These are phyloP conservation scores for Chlamydomonas asymmetrica DNA, from an alignment of 139 green algal genomes.

Conservation along the genomic window DNA sequence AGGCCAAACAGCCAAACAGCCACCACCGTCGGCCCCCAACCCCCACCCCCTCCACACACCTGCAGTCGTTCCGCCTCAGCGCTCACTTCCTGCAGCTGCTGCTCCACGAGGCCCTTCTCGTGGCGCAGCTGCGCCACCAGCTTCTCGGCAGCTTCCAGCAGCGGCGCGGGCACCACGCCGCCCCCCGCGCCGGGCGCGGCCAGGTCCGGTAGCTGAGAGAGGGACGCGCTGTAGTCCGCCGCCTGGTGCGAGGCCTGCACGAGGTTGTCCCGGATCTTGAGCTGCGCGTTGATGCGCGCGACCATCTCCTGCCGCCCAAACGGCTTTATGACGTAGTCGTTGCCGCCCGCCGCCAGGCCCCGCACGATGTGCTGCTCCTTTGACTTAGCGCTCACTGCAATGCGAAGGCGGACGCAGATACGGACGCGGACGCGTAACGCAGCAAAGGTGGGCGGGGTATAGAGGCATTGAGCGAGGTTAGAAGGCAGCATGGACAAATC, in stretches of 20 bases:
- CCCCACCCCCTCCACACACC: neutral
- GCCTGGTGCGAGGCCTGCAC: too few relatives aligned
- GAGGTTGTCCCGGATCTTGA: too few relatives aligned
- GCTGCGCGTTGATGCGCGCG: slow-evolving; percentile 58
- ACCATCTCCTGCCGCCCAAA: slow-evolving; percentile 65
- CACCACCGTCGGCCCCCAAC: too few relatives aligned
- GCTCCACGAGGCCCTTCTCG: slow-evolving; percentile 26
- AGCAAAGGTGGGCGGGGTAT: too few relatives aligned
- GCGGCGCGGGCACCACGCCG: too few relatives aligned
- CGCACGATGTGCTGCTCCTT: slow-evolving; percentile 54
- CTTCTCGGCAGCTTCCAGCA: neutral
- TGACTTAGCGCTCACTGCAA: slow-evolving; percentile 54
- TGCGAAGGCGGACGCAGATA: too few relatives aligned
- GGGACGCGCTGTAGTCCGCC: too few relatives aligned
- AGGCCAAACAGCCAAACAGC: too few relatives aligned
- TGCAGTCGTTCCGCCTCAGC: slow-evolving; percentile 33
- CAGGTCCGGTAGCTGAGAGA: too few relatives aligned
- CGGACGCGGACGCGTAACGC: too few relatives aligned
- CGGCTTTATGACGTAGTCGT: slow-evolving; percentile 75
- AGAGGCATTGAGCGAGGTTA: too few relatives aligned
- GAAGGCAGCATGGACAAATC: too few relatives aligned
- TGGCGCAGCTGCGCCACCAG: slow-evolving; percentile 6
- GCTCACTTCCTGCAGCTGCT: slow-evolving; percentile 36
- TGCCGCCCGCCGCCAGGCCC: slow-evolving; percentile 46
- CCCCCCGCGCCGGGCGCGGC: neutral